These are phyloP conservation scores for Ceriops decandra DNA, from an alignment of 345 rosid species.

Conservation along the genomic window DNA sequence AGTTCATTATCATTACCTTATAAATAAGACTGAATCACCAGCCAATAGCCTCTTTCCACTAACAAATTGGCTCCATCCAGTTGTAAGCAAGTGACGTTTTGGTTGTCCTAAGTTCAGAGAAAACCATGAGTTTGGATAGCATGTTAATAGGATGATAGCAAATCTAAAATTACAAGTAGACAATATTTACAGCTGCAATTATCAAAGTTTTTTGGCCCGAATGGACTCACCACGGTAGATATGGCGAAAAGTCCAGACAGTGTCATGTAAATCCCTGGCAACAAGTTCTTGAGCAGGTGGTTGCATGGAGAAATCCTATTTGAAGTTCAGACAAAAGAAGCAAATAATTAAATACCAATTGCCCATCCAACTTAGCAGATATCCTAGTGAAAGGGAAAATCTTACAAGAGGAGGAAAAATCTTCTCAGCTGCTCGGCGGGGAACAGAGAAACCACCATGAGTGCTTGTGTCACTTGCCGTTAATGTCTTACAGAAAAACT, in stretches of 20 bases:
- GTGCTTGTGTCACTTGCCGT: constrained; percentile 99
- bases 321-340: background rate
- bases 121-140: constrained; percentile 13
- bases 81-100: constrained; percentile 85
- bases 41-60: constrained; percentile 82
- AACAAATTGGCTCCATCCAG: constrained; percentile 91
- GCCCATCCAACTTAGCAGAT: background rate
- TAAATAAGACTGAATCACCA: constrained; percentile 79
- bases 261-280: constrained; percentile 93
- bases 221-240: constrained; percentile 74
- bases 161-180: background rate
- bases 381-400: background rate
- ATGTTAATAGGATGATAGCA: background rate
- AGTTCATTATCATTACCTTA: constrained; percentile 45
- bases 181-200: background rate
- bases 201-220: constrained; percentile 4
- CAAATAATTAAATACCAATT: background rate
- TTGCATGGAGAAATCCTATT: constrained; percentile 67
- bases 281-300: constrained; percentile 91
- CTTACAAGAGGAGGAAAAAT: constrained; percentile 86
- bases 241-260: constrained; percentile 83
- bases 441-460: constrained; percentile 99
- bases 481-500: constrained; percentile 93
- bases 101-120: constrained; percentile 64
- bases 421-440: constrained; percentile 95